phyloP scores from a whole-genome alignment of 192 early-diverging fungal species.

The Gonapodya sp. region DNA sequence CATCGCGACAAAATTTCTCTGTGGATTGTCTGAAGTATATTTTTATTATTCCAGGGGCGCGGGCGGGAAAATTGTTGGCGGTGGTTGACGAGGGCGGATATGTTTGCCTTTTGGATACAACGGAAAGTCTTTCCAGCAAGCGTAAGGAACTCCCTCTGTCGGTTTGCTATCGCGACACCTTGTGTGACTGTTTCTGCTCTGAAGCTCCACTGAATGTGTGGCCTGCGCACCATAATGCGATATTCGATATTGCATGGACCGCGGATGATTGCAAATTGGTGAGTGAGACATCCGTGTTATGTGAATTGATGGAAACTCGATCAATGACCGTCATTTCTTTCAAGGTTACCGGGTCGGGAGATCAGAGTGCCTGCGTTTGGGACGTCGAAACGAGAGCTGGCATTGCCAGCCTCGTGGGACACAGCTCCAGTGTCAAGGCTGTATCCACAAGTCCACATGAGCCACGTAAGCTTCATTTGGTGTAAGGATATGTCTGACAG shows the following conservation, averaged over 20 bases:
- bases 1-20: too few relatives aligned
- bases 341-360: conserved; percentile 64
- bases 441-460: conserved; percentile 48
- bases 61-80: conserved; percentile 47
- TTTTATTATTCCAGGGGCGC: conserved; percentile 25
- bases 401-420: conserved; percentile 49
- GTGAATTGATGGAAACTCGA: too few relatives aligned
- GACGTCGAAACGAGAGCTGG: conserved; percentile 55
- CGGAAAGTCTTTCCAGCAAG: background rate
- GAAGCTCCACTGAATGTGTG: conserved; percentile 28
- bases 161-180: too few relatives aligned
- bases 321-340: background rate
- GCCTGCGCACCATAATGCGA: conserved; percentile 62
- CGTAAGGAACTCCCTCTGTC: background rate
- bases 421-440: conserved; percentile 60
- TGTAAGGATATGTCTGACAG: background rate
- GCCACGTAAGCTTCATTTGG: conserved; percentile 35
- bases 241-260: conserved; percentile 77
- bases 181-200: background rate
- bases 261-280: conserved; percentile 53
- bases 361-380: conserved; percentile 62
- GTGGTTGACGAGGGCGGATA: conserved; percentile 60
- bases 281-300: too few relatives aligned
- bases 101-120: conserved; percentile 47
- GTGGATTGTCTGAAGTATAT: background rate